Evolutionary conservation across 345 rosid genomes (phyloP), one percentile per base, ranked within the genome.

Genomic region (Bruguiera gymnorhiza): DNA sequence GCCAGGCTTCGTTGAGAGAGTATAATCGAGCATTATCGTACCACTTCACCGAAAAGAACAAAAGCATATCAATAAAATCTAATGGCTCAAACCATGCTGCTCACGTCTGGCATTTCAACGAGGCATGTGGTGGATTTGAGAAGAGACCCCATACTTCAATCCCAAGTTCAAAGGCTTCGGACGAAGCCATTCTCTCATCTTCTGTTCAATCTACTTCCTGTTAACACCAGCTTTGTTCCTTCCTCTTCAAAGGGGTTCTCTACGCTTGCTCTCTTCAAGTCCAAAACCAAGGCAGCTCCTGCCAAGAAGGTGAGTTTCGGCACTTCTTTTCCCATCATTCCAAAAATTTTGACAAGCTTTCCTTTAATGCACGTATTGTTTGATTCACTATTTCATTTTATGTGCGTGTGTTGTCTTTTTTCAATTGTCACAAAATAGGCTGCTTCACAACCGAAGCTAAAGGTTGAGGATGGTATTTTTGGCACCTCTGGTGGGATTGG

Each of bases 401-500:
- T n/a, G 39, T 5, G 27, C 1, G 21, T 20, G 8, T 26, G 8
- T 29, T 30, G 15, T 23, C 16, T 8, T 67, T 2, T 34, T 37
- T 21, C 3, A 6, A 2, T 30, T 26, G 4, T 27, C 60, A 23
- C 6, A 21, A 36, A 10, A 29, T 19, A 77, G 80, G 73, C 54
- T 48, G 50, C 21, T 52, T 29, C 64, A 51, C 68, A 67, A 74
- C 69, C 81, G 13, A 91, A 86, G 78, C 72, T 19, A n/a, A 86
- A 85, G 72, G 88, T 87, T 53, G 98, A 94, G 70, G 97, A 91
- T 53, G 98, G 98, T 8, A 74, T 94, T 30, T 94, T 94, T 30
- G 98, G 98, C 11, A 94, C 98, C 0, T 94, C 97, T 0, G 98
- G 98, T 26, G 98, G 98, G 48, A 88, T 94, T 48, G 98, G 98